phyloP scores from a whole-genome alignment of 768 basidiomycete genomes.

The Rhodotorula diobovata region DNA sequence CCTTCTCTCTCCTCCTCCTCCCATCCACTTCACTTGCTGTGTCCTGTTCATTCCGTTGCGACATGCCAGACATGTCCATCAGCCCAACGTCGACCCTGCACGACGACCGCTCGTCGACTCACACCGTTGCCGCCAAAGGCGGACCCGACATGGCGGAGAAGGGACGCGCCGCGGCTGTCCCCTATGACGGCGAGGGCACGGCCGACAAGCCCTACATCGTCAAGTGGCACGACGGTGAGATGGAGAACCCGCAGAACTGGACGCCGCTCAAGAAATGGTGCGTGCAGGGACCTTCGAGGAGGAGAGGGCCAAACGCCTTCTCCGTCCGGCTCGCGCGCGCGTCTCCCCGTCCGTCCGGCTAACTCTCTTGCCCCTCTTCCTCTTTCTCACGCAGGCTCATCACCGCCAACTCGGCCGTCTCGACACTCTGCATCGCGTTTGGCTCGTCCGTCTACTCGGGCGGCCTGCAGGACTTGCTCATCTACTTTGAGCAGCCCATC shows the following conservation, averaged over 20 bases:
- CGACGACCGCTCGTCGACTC: not conserved
- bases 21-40: not conserved
- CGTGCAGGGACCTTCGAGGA: not conserved
- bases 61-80: not conserved
- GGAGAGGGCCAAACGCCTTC: too few species aligned
- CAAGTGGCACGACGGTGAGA: constrained; percentile 58
- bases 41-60: too few species aligned
- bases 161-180: not conserved
- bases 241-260: constrained; percentile 60
- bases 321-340: too few species aligned
- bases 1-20: not conserved
- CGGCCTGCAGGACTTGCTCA: constrained; percentile 26
- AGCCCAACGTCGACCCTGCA: constrained; percentile 7
- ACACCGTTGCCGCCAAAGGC: not conserved
- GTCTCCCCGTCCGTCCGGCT: too few species aligned
- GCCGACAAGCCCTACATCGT: constrained; percentile 48
- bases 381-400: constrained; percentile 11
- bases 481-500: constrained; percentile 14
- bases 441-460: constrained; percentile 37
- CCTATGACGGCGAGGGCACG: constrained; percentile 22
- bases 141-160: not conserved
- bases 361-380: not conserved
- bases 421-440: constrained; percentile 42
- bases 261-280: constrained; percentile 44
- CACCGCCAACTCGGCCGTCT: constrained; percentile 30